Percentiles rank a stretch among this genome's conserved stretches.
Conservation (phyloP, 2,329 filamentous ascomycete species). For the Cephalotrichum gorgonifer region DNA sequence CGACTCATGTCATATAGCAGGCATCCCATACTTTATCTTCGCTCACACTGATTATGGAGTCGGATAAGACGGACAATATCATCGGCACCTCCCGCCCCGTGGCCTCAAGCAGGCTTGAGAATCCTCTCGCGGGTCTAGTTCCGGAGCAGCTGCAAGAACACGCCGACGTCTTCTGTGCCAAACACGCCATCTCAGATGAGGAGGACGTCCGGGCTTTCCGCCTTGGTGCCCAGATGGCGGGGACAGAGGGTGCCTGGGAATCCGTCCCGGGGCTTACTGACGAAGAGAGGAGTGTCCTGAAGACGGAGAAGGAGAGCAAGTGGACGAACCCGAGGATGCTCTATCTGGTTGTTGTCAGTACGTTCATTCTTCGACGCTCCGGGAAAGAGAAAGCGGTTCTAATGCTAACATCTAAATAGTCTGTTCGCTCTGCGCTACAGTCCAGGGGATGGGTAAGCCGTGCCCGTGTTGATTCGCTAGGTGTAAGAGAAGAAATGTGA, state of each 20-base stretch:
- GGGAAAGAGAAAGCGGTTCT: too few relatives aligned
- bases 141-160: neutral
- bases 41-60: too few relatives aligned
- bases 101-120: neutral
- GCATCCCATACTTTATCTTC: too few relatives aligned
- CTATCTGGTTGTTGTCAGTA: slow-evolving; percentile 51
- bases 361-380: slow-evolving; percentile 11
- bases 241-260: slow-evolving; percentile 36
- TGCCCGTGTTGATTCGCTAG: neutral
- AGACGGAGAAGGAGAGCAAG: slow-evolving; percentile 51
- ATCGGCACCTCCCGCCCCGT: neutral
- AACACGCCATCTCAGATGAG: slow-evolving; percentile 41
- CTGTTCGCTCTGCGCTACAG: slow-evolving; percentile 58
- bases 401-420: slow-evolving; percentile 19
- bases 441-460: slow-evolving; percentile 48
- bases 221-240: slow-evolving; percentile 48
- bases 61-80: neutral
- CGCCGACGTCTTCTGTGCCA: slow-evolving; percentile 12
- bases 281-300: slow-evolving; percentile 46
- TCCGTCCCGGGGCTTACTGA: slow-evolving; percentile 41
- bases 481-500: neutral
- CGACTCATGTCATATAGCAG: too few relatives aligned
- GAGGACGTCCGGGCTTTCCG: slow-evolving; percentile 49
- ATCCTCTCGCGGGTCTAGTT: neutral
- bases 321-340: slow-evolving; percentile 60